Conservation (phyloP, 2,329 filamentous ascomycete genomes). For the Colletotrichum paranaense region DNA sequence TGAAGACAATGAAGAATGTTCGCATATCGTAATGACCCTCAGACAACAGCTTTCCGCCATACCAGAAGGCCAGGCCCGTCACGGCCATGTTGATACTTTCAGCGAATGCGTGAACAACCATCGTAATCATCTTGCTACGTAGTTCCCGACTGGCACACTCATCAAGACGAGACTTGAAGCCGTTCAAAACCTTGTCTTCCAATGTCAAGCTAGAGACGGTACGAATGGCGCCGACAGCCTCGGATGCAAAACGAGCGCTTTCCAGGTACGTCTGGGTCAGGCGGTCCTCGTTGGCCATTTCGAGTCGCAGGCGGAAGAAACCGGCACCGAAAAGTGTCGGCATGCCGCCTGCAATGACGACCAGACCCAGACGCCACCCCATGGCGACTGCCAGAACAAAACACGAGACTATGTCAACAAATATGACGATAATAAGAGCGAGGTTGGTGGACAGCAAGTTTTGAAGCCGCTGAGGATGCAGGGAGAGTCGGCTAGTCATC, state of each 20-base stretch:
- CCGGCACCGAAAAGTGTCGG: constrained; percentile 47
- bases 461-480: background rate
- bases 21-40: background rate
- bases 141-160: background rate
- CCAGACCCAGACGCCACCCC: constrained; percentile 44
- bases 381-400: background rate
- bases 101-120: background rate
- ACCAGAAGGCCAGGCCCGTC: background rate
- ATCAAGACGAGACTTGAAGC: background rate
- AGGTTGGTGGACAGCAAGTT: background rate
- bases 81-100: background rate
- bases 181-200: constrained; percentile 62
- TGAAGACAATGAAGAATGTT: constrained; percentile 54
- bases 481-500: background rate
- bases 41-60: background rate
- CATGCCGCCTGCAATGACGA: constrained; percentile 38
- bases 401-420: background rate
- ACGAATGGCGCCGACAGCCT: constrained; percentile 71
- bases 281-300: constrained; percentile 66
- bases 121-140: background rate
- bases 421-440: background rate
- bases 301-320: constrained; percentile 58
- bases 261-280: constrained; percentile 69
- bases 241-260: constrained; percentile 72
- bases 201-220: constrained; percentile 72